Conservation (phyloP, 1,284 basidiomycete species). For the Bjerkandera adusta region DNA sequence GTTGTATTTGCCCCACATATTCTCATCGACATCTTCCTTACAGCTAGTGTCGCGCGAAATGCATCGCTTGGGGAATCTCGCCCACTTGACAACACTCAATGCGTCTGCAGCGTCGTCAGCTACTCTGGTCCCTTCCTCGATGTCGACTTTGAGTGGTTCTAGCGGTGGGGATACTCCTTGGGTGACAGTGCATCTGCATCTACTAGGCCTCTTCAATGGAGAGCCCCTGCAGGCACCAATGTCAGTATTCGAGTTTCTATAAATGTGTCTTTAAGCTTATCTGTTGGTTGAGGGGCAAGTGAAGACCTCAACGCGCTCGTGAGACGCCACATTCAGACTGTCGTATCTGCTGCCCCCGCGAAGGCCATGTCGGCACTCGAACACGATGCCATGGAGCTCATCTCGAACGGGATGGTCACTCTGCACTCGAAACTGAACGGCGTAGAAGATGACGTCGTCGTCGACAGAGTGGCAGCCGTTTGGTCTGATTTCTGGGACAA, state of each 20-base stretch:
- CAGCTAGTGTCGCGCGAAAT: conserved; percentile 75
- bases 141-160: conserved; percentile 31
- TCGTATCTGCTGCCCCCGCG: conserved; percentile 62
- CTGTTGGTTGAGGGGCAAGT: conserved; percentile 33
- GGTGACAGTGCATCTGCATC: conserved; percentile 80
- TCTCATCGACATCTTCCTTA: conserved; percentile 66
- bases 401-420: conserved; percentile 88
- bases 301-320: conserved; percentile 89
- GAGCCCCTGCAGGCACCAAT: conserved; percentile 87
- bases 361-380: conserved; percentile 69
- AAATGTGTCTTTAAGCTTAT: neutral
- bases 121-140: conserved; percentile 28
- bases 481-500: conserved; percentile 97
- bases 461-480: conserved; percentile 78
- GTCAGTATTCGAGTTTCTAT: conserved; percentile 38
- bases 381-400: conserved; percentile 79
- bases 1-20: conserved; percentile 8
- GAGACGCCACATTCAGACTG: conserved; percentile 70
- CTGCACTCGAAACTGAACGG: conserved; percentile 81
- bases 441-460: conserved; percentile 72
- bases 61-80: conserved; percentile 68
- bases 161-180: conserved; percentile 63
- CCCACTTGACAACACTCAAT: conserved; percentile 40
- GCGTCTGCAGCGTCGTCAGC: conserved; percentile 36
- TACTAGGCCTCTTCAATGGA: conserved; percentile 90